A percentile compares a stretch with the other conserved stretches of the same genome.
These are phyloP conservation scores for Daldinia sp. DNA, from an alignment of 2,329 filamentous ascomycete species.

Conservation along the genomic window DNA sequence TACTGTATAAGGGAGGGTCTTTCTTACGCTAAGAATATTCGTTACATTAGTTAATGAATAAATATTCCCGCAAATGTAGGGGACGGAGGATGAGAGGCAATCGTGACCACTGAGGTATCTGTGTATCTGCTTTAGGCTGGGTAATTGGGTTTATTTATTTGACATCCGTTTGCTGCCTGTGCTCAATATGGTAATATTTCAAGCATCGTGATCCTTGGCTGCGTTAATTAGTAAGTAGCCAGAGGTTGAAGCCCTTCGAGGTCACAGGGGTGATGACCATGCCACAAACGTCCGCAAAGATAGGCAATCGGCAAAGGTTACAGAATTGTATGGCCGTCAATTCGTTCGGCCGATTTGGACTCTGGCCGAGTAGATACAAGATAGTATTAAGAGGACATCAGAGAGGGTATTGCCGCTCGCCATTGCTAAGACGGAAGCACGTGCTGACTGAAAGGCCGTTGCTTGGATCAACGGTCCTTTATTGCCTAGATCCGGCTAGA, in stretches of 20 bases:
- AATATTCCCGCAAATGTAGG: slow-evolving; percentile 18
- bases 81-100: slow-evolving; percentile 10
- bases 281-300: slow-evolving; percentile 24
- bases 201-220: slow-evolving; percentile 32
- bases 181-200: slow-evolving; percentile 15
- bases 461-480: slow-evolving; percentile 23
- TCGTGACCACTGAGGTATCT: no score
- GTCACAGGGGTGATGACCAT: slow-evolving; percentile 30
- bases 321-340: slow-evolving; percentile 15
- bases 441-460: slow-evolving; percentile 25
- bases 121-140: slow-evolving; percentile 13
- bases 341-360: slow-evolving; percentile 27
- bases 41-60: slow-evolving; percentile 18
- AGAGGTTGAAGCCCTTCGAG: slow-evolving; percentile 17
- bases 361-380: slow-evolving; percentile 32
- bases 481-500: slow-evolving; percentile 36
- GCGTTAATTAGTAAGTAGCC: slow-evolving; percentile 23
- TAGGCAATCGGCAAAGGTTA: slow-evolving; percentile 24
- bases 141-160: slow-evolving; percentile 14
- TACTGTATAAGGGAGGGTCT: slow-evolving; percentile 3
- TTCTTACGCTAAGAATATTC: slow-evolving; percentile 11
- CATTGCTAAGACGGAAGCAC: slow-evolving; percentile 25
- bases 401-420: slow-evolving; percentile 14
- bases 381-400: neutral
- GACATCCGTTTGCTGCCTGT: slow-evolving; percentile 24